Base-by-base conservation (phyloP, 2,329 filamentous ascomycete genomes). In the Phialocephala sp. region DNA sequence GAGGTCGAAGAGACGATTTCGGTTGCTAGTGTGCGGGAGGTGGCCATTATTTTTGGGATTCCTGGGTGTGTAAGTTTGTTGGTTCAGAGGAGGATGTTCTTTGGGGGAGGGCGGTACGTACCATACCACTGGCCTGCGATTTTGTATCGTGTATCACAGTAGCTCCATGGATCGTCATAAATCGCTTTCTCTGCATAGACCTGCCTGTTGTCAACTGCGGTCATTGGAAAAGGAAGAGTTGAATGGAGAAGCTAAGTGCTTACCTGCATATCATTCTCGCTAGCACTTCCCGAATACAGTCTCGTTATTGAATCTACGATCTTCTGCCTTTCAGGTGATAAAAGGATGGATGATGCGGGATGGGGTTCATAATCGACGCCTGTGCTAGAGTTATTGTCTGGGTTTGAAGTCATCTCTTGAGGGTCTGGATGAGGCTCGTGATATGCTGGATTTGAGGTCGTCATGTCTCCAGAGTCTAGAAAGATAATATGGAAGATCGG, bases 91-190 rank as follows among this genome's bases (percentile, higher is more conserved):
- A n/a, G 12, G 22, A 45, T 24, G 18, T 18, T 15, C 2, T 20
- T 55, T 35, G 18, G 14, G 32, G 35, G 41, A 36, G 8, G 36
- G 22, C n/a, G 36, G 4, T 52, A 57, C 50, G 35, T 43, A 68
- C 64, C 66, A 68, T 80, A 83, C 81, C 82, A 84, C 69, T 84
- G 80, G 8, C 82, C 81, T 1, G 81, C 81, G 65, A 84, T 83
- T 70, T 83, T 84, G 66, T 81, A 83, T 60, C 81, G 72, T 0
- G 79, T 83, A 71, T 84, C 81, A 68, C 80, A 83, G 68, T 81
- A 84, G 66, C 79, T 81, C 72, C 78, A 82, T 1, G 80, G 80
- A 68, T 84, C 81, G 62, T 84, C 81, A 66, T 83, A 82, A 27
- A 83, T 73, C 1, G 80, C 75, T 59, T 81, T 76, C 50, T 78